Evolutionary conservation across 805 yeast genomes (phyloP), one percentile per base, ranked within the genome.

Genomic region (Saccharomycopsis javanensis): DNA sequence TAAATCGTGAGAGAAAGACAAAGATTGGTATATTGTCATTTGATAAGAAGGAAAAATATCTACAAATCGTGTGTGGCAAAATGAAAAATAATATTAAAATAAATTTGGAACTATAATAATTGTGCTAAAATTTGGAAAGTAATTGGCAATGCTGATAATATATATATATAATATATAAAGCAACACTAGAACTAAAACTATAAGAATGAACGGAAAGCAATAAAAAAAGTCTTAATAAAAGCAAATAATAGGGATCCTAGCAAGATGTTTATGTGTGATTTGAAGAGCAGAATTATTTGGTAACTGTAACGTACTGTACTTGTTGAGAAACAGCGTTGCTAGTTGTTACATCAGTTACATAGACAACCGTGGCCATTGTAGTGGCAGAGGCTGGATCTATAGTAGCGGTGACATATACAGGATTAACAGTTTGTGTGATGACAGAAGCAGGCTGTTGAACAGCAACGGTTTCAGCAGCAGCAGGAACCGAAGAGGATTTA

Each of bases 401-500:
- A 31, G 51, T 31, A n/a, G 38, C 56, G 5, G 51, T 42, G 13
- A 48, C 58, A 27, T 18, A 20, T 13, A 51, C 28, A 42, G 52
- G 34, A 30, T 13, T 25, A 4, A 37, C 51, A 23, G 55, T 51
- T 45, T 27, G 30, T 7, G 50, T 51, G n/a, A 55, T 51, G 35
- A n/a, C 51, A 27, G 28, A 15, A 27, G 28, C 16, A n/a, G 55
- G 42, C 13, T 30, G 31, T 20, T 18, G 33, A 13, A 33, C 42
- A 5, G 37, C 55, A 5, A 58, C 50, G 18, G 51, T 56, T 13
- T 38, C 51, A 16, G 56, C 51, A 34, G 56, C 46, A 15, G 35
- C 38, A 15, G 51, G 48, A 10, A 58, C 35, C 35, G 60, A 8
- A 46, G 58, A 35, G 15, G 58, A 37, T 25, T 51, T 25, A 16